Evolutionary conservation across 441 rosid species (phyloP), one percentile per base, ranked within the genome.

Genomic region (Breynia disticha): DNA sequence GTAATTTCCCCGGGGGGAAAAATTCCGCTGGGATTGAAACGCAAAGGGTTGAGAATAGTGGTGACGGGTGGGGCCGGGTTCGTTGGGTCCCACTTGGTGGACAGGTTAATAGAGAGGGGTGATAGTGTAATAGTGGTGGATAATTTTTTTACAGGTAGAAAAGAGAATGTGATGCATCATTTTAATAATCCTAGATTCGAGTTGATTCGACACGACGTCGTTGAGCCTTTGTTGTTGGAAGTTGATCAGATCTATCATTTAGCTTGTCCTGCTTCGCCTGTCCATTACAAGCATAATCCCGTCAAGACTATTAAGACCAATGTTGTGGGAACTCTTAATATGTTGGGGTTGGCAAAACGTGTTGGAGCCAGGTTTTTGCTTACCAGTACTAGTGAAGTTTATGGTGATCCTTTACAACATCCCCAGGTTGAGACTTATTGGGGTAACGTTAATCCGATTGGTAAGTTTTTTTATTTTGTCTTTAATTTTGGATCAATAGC

Each of bases 361-460:
- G 90, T 90, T 16, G 97, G 97, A 7, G 97, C 97, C 1, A 67
- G 94, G 42, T 90, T 90, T 61, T 57, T 90, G 57, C 78, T 90
- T 41, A 86, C 97, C 14, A 90, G 97, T 60, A 90, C 97, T 48
- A 82, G 89, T 57, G 97, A 90, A 79, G 97, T 90, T 1, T 90
- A 90, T 62, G 97, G 97, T 4, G 97, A 90, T 74, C 97, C 97
- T 38, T 82, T 90, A 18, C 94, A 90, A 62, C 97, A 86, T 46
- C 97, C 97, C 3, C 95, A 90, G 79, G 87, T 80, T 51, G 97
- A 90, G 81, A 90, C 97, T 38, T 90, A 90, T 74, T 90, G 97
- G 97, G 97, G 97, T 68, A 86, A 90, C 80, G 97, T 90, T 63
- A 90, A 90, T 71, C 97, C 97, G 55, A 90, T 90, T 66, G 97